Base-by-base conservation (phyloP, 495 filamentous ascomycete genomes). In the Penicillium bialowiezense region DNA sequence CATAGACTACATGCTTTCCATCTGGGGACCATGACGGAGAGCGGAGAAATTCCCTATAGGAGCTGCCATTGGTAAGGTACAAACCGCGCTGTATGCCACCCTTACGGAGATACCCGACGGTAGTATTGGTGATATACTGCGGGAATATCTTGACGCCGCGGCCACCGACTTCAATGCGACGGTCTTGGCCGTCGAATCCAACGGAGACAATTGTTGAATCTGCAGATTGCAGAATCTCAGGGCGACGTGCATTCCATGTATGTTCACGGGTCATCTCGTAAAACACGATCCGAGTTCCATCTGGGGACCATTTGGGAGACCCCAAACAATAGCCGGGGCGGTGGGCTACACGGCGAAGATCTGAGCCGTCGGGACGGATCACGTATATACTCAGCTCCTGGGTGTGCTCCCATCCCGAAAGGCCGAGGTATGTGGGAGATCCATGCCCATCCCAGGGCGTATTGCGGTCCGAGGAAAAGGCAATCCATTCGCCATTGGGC, bases 331-430 rank as follows among this genome's bases (percentile, higher is more conserved):
- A 55, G n/a, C 42, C 52, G 1, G 32, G 18, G 43, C 52, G 58
- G 1, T 50, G 32, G 6, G 26, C 43, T 1, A 66, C 39, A 19
- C 48, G 44, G 7, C 60, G 60, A 21, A 68, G 63, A 31, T 55
- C 60, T 13, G 58, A 56, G 0, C 65, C 65, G 39, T 68, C 49
- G 4, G 54, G 56, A 1, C 60, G 54, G 23, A 64, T 58, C 1
- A 52, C 56, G 29, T 68, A 68, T 8, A 68, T 60, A 2, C 54
- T 53, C 1, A 68, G 51, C 32, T 62, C 59, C 42, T 68, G 65
- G 5, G 62, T 68, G 40, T 64, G 60, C 15, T 68, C 65, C 65
- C 65, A 68, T 1, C 63, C 63, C 2, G 45, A 40, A 2, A 48
- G 23, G 3, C 59, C 62, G 23, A 50, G 47, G 41, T 46, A 64